phyloP scores from a whole-genome alignment of 2,329 filamentous ascomycete species.

The Epichloe uncinata region DNA sequence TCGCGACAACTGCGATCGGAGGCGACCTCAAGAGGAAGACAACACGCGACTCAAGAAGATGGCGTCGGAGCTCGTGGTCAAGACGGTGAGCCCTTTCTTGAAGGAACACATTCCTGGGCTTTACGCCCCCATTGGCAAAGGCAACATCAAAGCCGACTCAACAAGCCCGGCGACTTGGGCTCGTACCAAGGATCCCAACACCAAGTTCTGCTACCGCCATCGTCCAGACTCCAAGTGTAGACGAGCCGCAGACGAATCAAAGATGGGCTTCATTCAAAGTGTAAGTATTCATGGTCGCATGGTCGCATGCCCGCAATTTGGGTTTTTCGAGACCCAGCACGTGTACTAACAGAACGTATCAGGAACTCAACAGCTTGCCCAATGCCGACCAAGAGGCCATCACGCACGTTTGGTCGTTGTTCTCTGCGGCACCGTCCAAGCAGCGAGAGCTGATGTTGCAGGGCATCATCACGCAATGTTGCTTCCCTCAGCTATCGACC shows the following conservation, averaged over 20 bases:
- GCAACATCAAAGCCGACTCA: conserved; percentile 19
- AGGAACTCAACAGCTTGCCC: conserved; percentile 74
- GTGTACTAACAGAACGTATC: conserved; percentile 4
- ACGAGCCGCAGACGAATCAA: conserved; percentile 82
- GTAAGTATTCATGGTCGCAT: conserved; percentile 44
- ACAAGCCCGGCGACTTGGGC: conserved; percentile 3
- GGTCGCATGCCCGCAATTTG: not conserved
- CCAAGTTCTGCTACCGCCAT: conserved; percentile 92
- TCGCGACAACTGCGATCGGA: conserved; percentile 36
- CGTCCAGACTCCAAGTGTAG: conserved; percentile 88
- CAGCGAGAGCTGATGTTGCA: conserved; percentile 94
- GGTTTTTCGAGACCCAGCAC: not conserved
- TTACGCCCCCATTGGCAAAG: conserved; percentile 66
- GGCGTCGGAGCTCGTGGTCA: conserved; percentile 53
- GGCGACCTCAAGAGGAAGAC: conserved; percentile 35
- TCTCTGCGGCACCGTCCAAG: conserved; percentile 87
- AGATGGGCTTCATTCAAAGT: conserved; percentile 88
- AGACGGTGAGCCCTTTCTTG: conserved; percentile 78
- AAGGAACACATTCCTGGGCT: conserved; percentile 80
- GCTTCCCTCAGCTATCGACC: conserved; percentile 90
- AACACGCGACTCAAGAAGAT: conserved; percentile 40
- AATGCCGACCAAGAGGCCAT: conserved; percentile 87
- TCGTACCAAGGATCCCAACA: conserved; percentile 48
- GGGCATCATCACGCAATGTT: conserved; percentile 91
- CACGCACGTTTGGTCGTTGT: conserved; percentile 93